phyloP scores from a whole-genome alignment of 495 filamentous ascomycete genomes.

The Aspergillus hancockii region DNA sequence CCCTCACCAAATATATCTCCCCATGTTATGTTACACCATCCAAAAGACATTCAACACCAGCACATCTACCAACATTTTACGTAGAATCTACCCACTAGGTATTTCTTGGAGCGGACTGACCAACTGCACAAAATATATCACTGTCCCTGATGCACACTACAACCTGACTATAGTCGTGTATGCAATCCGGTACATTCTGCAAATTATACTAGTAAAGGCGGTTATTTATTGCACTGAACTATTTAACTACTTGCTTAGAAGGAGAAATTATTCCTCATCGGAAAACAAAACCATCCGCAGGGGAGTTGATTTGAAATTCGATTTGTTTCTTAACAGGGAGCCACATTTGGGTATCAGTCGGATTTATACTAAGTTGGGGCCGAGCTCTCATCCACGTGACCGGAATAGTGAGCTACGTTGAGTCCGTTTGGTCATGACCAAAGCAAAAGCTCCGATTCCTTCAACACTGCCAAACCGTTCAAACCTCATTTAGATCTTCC shows the following conservation, averaged over 20 bases:
- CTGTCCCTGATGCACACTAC: not conserved
- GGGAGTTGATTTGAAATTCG: not conserved
- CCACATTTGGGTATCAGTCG: not conserved
- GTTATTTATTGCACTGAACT: not conserved
- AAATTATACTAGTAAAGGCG: no score
- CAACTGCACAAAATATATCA: not conserved
- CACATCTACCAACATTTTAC: not conserved
- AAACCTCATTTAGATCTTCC: conserved; percentile 2
- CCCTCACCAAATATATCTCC: not conserved
- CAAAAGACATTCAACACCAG: not conserved
- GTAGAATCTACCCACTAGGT: not conserved
- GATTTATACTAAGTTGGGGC: not conserved
- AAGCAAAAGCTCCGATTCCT: conserved; percentile 22
- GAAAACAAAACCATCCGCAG: no score
- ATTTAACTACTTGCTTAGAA: not conserved
- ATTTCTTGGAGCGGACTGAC: no score
- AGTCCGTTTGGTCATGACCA: conserved; percentile 11
- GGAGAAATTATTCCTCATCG: not conserved
- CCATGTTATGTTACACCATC: not conserved
- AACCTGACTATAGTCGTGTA: not conserved
- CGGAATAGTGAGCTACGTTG: conserved; percentile 19
- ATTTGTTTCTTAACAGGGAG: conserved; percentile 7
- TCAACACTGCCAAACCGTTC: not conserved
- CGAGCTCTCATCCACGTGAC: conserved; percentile 22
- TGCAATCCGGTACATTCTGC: no score